Evolutionary conservation across 2,329 filamentous ascomycete genomes (phyloP), one percentile per base, ranked within the genome.

Genomic region (Curvularia verruculosa): DNA sequence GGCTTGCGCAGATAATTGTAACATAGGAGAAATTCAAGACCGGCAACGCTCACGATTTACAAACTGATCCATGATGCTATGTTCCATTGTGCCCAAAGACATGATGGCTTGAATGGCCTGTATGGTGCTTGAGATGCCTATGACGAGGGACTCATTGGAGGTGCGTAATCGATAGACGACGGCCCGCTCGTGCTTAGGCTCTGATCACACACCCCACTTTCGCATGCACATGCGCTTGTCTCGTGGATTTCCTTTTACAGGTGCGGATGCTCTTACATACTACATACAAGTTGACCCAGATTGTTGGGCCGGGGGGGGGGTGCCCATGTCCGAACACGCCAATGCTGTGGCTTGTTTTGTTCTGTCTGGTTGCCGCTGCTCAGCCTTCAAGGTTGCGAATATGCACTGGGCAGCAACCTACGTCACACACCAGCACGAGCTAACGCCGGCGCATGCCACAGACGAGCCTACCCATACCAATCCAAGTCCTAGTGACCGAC

Each of bases 81-180:
- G 4, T 52, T 18, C 18, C 6, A 31, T 2, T 23, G 7, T 47
- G 8, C 7, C 8, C 6, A 29, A 29, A 29, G 24, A 8, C 15
- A 13, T 26, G 21, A 0, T 3, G n/a, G 7, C 3, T 24, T n/a
- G 8, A 7, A 26, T 13, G 13, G 34, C 15, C 0, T 40, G 37
- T 9, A 12, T 23, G 3, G 19, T 18, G 19, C 36, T 18, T 39
- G n/a, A 21, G 36, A 39, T 12, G 13, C 18, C 36, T 18, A 39
- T 39, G 36, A 15, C 26, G 13, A 24, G 15, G 37, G 24, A 23
- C 46, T 39, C 28, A 28, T 9, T 29, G 40, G 49, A 67, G 66
- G 63, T 73, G 65, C 64, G 63, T 67, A 73, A 74, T 74, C 70
- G 70, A 73, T 75, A 71, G 34, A 67, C 29, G 58, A 59, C 52